A percentile compares a stretch with the other conserved stretches of the same genome.
Conservation (phyloP, 768 basidiomycete genomes). For the Boletus bicolor region DNA sequence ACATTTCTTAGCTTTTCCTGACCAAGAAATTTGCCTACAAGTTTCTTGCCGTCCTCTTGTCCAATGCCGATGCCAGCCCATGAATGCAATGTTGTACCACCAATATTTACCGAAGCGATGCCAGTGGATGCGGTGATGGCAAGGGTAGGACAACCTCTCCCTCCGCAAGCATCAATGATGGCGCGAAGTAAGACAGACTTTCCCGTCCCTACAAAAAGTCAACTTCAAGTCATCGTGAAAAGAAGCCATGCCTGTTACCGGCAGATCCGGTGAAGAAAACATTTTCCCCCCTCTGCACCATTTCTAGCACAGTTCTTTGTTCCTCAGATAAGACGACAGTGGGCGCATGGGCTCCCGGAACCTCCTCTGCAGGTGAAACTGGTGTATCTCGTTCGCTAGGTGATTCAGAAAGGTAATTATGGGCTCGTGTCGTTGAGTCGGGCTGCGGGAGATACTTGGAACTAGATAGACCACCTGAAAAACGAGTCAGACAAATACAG, state of each 20-base stretch:
- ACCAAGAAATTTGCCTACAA: slow-evolving; percentile 53
- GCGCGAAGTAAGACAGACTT: slow-evolving; percentile 79
- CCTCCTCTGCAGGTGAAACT: background rate
- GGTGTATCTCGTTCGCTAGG: background rate
- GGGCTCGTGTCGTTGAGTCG: background rate
- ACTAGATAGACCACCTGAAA: slow-evolving; percentile 4
- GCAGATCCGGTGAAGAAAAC: slow-evolving; percentile 89
- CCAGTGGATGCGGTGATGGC: slow-evolving; percentile 80
- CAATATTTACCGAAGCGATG: slow-evolving; percentile 80
- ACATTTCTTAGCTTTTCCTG: slow-evolving; percentile 37
- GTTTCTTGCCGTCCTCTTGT: slow-evolving; percentile 46
- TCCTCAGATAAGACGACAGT: slow-evolving; percentile 46
- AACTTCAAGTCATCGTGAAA: background rate
- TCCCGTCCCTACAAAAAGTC: slow-evolving; percentile 55
- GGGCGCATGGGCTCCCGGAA: background rate
- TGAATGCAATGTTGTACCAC: slow-evolving; percentile 77
- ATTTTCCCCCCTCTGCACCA: slow-evolving; percentile 57
- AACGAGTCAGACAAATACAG: background rate
- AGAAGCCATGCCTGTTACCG: slow-evolving; percentile 33
- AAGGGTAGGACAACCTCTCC: slow-evolving; percentile 36
- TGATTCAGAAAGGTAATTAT: background rate
- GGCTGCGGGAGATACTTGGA: background rate
- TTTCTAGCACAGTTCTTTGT: slow-evolving; percentile 46
- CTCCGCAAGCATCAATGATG: slow-evolving; percentile 56
- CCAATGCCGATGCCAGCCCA: slow-evolving; percentile 83